Evolutionary conservation across 2,329 filamentous ascomycete genomes (phyloP).

Genomic region (Aspergillus sp.): DNA sequence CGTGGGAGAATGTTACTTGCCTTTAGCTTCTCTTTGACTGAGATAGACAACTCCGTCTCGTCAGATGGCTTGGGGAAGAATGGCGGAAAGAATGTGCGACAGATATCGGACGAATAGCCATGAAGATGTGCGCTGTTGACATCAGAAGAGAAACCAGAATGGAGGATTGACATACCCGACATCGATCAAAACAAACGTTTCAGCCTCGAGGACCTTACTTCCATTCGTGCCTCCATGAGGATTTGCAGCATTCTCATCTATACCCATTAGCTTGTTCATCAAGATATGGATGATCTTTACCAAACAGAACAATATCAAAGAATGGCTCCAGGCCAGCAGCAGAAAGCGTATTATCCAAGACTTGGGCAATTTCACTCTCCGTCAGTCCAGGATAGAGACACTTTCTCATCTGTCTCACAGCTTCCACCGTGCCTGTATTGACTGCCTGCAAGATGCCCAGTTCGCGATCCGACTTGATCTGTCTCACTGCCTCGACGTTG

Average conservation of each 20-base stretch:
- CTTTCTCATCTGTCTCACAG: conserved; percentile 53
- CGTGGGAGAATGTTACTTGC: neutral
- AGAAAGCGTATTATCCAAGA: conserved; percentile 52
- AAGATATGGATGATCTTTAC: conserved; percentile 2
- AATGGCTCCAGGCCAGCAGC: conserved; percentile 54
- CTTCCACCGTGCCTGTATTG: conserved; percentile 60
- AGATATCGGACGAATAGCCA: conserved; percentile 62
- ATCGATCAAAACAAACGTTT: conserved; percentile 59
- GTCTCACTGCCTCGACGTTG: conserved; percentile 54
- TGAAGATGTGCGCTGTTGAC: conserved; percentile 49
- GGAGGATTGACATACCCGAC: conserved; percentile 38
- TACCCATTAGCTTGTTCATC: neutral
- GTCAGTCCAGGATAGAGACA: conserved; percentile 54
- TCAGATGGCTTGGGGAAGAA: conserved; percentile 24
- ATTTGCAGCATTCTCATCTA: conserved; percentile 35
- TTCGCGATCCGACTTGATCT: conserved; percentile 54
- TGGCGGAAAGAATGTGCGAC: conserved; percentile 54
- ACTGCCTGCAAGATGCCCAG: conserved; percentile 56
- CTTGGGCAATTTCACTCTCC: conserved; percentile 53
- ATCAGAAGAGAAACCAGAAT: neutral
- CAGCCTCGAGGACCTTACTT: conserved; percentile 46
- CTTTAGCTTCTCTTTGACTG: conserved; percentile 45
- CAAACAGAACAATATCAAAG: conserved; percentile 62
- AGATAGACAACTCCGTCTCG: conserved; percentile 8
- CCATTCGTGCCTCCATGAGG: conserved; percentile 40